These are phyloP conservation scores for Arabidopsis thaliana DNA, from an alignment of 345 rosid genomes.

Conservation along the genomic window TAIR10.1 NC_003076.8:20865001-20865500, in stretches of 20 bases:
- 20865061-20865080: constrained; percentile 13
- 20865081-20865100: constrained; percentile 8
- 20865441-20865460: constrained; percentile 57
- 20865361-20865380: constrained; percentile 88
- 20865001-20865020: constrained; percentile 4
- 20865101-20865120: constrained; percentile 8
- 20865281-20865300: constrained; percentile 30
- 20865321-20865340: constrained; percentile 92
- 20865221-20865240: constrained; percentile 57
- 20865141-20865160: constrained; percentile 19
- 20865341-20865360: constrained; percentile 96
- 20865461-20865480: constrained; percentile 5
- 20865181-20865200: constrained; percentile 85
- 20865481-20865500: constrained; percentile 7
- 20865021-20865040: not conserved
- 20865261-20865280: constrained; percentile 24
- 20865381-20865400: constrained; percentile 97
- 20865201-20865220: constrained; percentile 79
- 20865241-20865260: constrained; percentile 18
- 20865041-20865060: not conserved
- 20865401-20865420: constrained; percentile 94
- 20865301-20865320: constrained; percentile 49
- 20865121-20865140: constrained; percentile 19
- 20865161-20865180: constrained; percentile 43
- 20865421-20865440: constrained; percentile 90